Base-by-base conservation (phyloP, 2,329 filamentous ascomycete species). In the Botryosphaeria dothidea region DNA sequence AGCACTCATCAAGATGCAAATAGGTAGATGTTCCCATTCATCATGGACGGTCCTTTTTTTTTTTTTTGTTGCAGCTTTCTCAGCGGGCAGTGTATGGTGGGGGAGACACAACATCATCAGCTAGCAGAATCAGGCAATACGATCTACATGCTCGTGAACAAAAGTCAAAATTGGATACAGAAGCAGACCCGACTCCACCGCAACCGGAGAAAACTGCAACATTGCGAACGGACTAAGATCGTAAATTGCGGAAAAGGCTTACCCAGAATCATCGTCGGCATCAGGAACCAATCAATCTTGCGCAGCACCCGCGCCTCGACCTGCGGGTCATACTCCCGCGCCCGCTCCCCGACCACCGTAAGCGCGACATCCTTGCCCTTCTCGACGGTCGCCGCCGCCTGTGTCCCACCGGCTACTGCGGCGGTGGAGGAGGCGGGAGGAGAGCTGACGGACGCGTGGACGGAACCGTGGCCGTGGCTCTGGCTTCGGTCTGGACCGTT, bases 201-300 rank as follows among this genome's bases (percentile, higher is more conserved):
- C 21, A 23, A 54, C 31, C 43, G 43, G 19, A 29, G 29, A 21
- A 13, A 9, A 8, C 58, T 31, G 21, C 13, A 27, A 29, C 36
- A 13, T 62, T 27, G 13, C 46, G 31, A 6, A 34, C 13, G 7
- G 31, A 34, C 13, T 34, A 34, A 34, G 7, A 41, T 11, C 4
- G 4, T 11, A 15, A 41, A 41, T 41, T 41, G 29, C 29, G 4
- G 11, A 5, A 9, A 38, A 66, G 2, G 43, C 71, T 15, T 70
- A 77, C 76, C 76, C 25, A 78, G 66, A 25, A 78, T 71, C 88
- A 91, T 91, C 13, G 86, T 83, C 0, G 89, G 89, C 36, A 91
- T 89, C 51, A 91, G 75, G 67, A 88, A 88, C 68, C 81, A 77
- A 70, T 91, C 89, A 60, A 90, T 90, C 77, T 90, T 91, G 54